A percentile compares a stretch with the other conserved stretches of the same genome.
Evolutionary conservation across 176 grass and related monocot genomes (phyloP).

Genomic region (Dendrocalamus sinicus): DNA sequence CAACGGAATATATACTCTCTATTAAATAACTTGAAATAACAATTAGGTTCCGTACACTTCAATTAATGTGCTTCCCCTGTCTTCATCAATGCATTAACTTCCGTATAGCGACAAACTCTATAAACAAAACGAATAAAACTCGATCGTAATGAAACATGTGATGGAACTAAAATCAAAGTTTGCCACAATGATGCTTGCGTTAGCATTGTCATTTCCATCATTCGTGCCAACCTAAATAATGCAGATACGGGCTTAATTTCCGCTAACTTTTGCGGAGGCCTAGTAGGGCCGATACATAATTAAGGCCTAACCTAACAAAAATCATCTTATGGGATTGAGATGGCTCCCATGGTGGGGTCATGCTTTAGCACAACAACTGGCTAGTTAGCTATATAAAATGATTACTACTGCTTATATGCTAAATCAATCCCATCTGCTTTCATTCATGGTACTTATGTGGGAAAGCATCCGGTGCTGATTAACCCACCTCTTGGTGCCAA

Average conservation of each 20-base stretch:
- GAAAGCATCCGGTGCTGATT: background rate
- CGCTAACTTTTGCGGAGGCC: constrained; percentile 23
- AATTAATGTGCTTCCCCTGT: constrained; percentile 6
- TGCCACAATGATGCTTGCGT: constrained; percentile 31
- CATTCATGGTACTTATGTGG: background rate
- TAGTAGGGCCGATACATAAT: background rate
- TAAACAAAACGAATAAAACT: constrained; percentile 2
- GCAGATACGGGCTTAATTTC: constrained; percentile 18
- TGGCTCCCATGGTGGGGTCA: background rate
- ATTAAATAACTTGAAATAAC: background rate
- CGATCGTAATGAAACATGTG: constrained; percentile 19
- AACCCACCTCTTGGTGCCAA: background rate
- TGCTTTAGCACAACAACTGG: background rate
- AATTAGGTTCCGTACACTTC: background rate
- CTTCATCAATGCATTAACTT: background rate
- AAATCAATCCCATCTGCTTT: background rate
- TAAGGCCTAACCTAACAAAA: background rate
- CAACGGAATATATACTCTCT: too few species aligned
- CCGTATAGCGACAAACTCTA: background rate
- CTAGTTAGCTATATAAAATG: background rate
- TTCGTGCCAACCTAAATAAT: constrained; percentile 30
- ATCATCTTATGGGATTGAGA: background rate
- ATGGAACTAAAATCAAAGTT: constrained; percentile 26
- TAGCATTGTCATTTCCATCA: constrained; percentile 51
- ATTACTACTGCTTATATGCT: background rate